Conservation (phyloP, 2,329 filamentous ascomycete genomes). For the Ceratocystiopsis brevicomis region DNA sequence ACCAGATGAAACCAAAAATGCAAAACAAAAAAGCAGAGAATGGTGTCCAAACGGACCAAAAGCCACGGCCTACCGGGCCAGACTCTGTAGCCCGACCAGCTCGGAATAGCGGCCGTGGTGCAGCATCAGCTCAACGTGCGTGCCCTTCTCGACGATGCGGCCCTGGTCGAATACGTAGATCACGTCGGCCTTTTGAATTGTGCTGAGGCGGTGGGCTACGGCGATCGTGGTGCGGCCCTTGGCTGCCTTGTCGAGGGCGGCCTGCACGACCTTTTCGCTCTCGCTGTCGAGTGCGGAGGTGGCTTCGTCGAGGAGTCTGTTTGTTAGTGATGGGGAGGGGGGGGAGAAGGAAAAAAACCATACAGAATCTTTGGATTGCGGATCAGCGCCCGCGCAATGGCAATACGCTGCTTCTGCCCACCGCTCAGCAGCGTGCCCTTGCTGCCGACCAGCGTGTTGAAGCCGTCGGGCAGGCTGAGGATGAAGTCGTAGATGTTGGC, state of each 20-base stretch:
- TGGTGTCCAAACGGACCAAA: too few relatives aligned
- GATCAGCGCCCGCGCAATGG: constrained; percentile 77
- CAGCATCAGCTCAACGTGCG: constrained; percentile 53
- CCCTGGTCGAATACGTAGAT: constrained; percentile 97
- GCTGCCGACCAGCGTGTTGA: constrained; percentile 68
- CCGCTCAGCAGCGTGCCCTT: constrained; percentile 76
- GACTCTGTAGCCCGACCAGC: constrained; percentile 60
- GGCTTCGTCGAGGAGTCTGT: constrained; percentile 54
- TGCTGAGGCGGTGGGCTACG: constrained; percentile 78
- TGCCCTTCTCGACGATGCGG: constrained; percentile 66
- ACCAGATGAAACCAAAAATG: not conserved
- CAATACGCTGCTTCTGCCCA: constrained; percentile 87
- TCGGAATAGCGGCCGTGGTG: constrained; percentile 57
- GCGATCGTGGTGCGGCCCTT: constrained; percentile 81
- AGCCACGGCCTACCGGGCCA: constrained; percentile 32
- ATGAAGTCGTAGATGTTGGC: constrained; percentile 91
- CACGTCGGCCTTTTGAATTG: constrained; percentile 83
- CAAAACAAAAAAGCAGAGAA: not conserved
- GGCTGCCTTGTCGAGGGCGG: constrained; percentile 61
- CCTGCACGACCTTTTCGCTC: constrained; percentile 63
- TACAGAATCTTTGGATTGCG: constrained; percentile 70
- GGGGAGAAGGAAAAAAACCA: too few relatives aligned
- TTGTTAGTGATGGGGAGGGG: not conserved
- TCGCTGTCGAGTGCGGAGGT: constrained; percentile 61
- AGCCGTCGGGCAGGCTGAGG: constrained; percentile 61